Conservation (phyloP, 139 green algal species). For the Zygnema cylindricum region DNA sequence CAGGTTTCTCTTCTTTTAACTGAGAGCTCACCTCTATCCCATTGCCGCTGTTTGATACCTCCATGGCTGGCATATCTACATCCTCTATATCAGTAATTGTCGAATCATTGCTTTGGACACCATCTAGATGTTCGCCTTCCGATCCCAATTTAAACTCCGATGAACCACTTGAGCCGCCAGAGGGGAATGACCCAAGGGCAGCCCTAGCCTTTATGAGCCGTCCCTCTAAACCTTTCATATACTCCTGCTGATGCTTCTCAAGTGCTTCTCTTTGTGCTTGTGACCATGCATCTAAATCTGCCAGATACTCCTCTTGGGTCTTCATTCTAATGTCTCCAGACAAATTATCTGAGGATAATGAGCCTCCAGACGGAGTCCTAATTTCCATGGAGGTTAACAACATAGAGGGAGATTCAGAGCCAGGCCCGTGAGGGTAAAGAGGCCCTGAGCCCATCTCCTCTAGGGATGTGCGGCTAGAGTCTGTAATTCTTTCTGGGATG, state of each 20-base stretch:
- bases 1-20: too few relatives aligned
- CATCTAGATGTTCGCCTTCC: neutral
- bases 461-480: neutral
- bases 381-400: neutral
- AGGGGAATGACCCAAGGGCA: conserved; percentile 16
- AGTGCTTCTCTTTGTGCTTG: conserved; percentile 12
- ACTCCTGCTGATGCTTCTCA: conserved; percentile 40
- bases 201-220: conserved; percentile 23
- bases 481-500: neutral
- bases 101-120: neutral
- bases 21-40: conserved; percentile 19
- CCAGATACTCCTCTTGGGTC: conserved; percentile 14
- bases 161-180: neutral
- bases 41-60: neutral
- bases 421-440: neutral
- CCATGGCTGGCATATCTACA: neutral
- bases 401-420: too few relatives aligned
- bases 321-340: conserved; percentile 8
- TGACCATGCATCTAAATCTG: conserved; percentile 41
- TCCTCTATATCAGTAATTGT: neutral
- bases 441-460: neutral
- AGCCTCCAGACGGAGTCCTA: neutral
- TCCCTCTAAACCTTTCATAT: conserved; percentile 22
- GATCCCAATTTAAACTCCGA: neutral
- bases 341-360: neutral